Evolutionary conservation across 2,329 filamentous ascomycete genomes (phyloP).

Genomic region (Sphaerulina vaccinii): DNA sequence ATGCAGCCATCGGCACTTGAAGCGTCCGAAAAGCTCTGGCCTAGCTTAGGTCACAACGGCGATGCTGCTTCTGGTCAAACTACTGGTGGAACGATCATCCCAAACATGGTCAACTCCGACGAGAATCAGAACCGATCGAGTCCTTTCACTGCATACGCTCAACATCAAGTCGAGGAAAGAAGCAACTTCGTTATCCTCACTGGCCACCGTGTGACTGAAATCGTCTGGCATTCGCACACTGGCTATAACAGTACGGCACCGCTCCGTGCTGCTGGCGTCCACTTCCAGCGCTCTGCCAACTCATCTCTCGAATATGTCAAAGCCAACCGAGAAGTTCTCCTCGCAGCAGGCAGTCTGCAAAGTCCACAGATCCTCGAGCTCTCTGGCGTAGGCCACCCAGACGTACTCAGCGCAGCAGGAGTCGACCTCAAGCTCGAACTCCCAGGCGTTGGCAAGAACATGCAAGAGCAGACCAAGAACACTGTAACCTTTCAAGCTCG

Average conservation of each 20-base stretch:
- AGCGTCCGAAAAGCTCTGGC: conserved; percentile 25
- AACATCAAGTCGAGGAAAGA: conserved; percentile 25
- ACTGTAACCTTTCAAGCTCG: conserved; percentile 17
- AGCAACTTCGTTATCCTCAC: conserved; percentile 31
- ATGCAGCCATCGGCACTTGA: conserved; percentile 28
- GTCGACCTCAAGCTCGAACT: conserved; percentile 31
- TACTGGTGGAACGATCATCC: conserved; percentile 29
- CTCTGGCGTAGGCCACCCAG: conserved; percentile 55
- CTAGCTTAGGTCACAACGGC: conserved; percentile 19
- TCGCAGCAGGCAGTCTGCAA: conserved; percentile 58
- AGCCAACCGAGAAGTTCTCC: conserved; percentile 45
- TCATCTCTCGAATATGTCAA: conserved; percentile 23
- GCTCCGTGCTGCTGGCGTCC: conserved; percentile 24
- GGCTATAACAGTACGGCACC: not conserved
- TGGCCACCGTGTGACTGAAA: conserved; percentile 30
- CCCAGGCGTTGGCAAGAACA: conserved; percentile 13
- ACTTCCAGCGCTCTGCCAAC: conserved; percentile 23
- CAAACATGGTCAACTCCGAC: conserved; percentile 29
- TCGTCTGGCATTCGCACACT: conserved; percentile 19
- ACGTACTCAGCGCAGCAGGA: conserved; percentile 19
- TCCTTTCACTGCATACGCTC: conserved; percentile 30
- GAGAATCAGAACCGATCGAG: conserved; percentile 30
- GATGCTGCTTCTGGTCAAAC: conserved; percentile 30
- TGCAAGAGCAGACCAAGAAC: conserved; percentile 25
- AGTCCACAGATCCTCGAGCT: conserved; percentile 60